Evolutionary conservation across 2,329 filamentous ascomycete genomes (phyloP), one percentile per base, ranked within the genome.

Genomic region (Endothia cerciana): DNA sequence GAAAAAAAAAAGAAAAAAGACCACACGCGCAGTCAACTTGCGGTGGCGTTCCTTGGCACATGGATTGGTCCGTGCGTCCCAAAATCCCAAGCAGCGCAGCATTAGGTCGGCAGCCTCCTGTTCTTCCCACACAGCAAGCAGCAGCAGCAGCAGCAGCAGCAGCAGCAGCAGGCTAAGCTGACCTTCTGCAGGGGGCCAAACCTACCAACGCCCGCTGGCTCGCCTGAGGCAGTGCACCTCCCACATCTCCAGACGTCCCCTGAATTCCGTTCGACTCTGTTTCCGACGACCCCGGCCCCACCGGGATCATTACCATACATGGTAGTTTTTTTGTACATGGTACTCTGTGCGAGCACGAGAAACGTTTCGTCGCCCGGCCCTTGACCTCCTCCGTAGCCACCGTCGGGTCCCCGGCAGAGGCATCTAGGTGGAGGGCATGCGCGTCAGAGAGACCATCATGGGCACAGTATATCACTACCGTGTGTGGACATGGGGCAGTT

Each of bases 201-300:
- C 28, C 17, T 28, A n/a, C 25, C 56, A 28, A 40, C 56, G 15
- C 38, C 25, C 47, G n/a, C 47, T 22, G 47, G 47, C 47, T 51
- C 47, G 56, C 41, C 10, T 68, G 66, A 65, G 66, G 66, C 66
- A 63, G 66, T 68, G 66, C 60, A 63, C 38, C 61, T 55, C 64
- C 53, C 28, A 65, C 55, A 63, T 51, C 64, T 60, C 66, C 60
- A 45, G 57, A 45, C 30, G 22, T 58, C 66, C 63, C 60, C 63
- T 53, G 41, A 63, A 49, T 45, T 28, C 63, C 63, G 51, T 38
- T 47, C 30, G 51, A 40, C 58, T 66, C 55, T 65, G 63, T 63
- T 63, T 65, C 60, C 56, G 55, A 60, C 57, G 33, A 53, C 49
- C 51, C 51, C 60, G 33, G 55, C 55, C n/a, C 55, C 55, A 41